Conservation (phyloP, 2,329 filamentous ascomycete species). For the Raffaelea albimanens region DNA sequence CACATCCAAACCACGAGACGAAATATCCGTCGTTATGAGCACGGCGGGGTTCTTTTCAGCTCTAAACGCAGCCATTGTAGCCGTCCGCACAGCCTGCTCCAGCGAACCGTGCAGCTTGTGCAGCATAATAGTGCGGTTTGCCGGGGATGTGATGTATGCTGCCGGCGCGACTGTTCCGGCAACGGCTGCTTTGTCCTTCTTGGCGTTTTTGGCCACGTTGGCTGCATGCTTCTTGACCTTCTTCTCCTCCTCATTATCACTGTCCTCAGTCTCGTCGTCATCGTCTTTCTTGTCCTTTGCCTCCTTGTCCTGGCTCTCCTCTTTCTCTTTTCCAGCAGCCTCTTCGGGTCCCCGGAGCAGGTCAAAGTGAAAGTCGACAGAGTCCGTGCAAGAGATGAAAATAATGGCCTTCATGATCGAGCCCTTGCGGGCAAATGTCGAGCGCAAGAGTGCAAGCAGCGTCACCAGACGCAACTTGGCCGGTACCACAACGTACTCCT, state of each 20-base stretch:
- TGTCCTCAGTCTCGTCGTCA: not conserved
- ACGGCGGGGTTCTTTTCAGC: slow-evolving; percentile 66
- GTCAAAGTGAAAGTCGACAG: slow-evolving; percentile 93
- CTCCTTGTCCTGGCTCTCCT: slow-evolving; percentile 8
- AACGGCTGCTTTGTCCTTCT: not conserved
- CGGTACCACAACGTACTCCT: slow-evolving; percentile 78
- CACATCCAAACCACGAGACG: slow-evolving; percentile 88
- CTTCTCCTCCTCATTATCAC: not conserved
- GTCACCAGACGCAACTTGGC: slow-evolving; percentile 88
- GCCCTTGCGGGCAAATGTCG: slow-evolving; percentile 78
- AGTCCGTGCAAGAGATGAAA: slow-evolving; percentile 94
- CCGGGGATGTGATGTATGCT: slow-evolving; percentile 62
- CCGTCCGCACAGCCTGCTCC: slow-evolving; percentile 75
- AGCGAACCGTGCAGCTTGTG: slow-evolving; percentile 90
- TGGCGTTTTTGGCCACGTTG: not conserved
- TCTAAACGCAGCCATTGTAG: slow-evolving; percentile 74
- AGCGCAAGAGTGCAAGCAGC: slow-evolving; percentile 72
- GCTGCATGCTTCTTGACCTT: too few relatives aligned
- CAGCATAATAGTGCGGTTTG: slow-evolving; percentile 64
- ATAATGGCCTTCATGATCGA: slow-evolving; percentile 95
- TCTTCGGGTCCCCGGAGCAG: slow-evolving; percentile 48
- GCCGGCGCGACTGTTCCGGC: slow-evolving; percentile 53
- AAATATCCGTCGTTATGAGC: slow-evolving; percentile 89
- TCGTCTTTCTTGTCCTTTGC: not conserved
- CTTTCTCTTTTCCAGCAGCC: too few relatives aligned